phyloP scores from a whole-genome alignment of 1,139 yeast genomes.

The Suhomyces chickasaworum region DNA sequence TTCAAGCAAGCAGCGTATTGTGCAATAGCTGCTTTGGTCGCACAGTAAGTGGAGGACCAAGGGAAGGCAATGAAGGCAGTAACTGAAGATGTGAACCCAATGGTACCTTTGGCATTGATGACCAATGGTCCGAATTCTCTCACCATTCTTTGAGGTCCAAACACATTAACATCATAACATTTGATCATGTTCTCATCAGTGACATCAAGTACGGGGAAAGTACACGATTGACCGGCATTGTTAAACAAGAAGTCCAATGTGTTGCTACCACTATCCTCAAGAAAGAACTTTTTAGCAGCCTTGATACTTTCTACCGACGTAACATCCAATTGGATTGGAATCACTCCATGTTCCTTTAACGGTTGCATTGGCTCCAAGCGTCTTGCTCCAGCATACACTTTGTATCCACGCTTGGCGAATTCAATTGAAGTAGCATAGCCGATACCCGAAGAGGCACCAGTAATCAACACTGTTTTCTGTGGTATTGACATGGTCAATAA shows the following conservation, averaged over 20 bases:
- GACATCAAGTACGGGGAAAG: conserved; percentile 71
- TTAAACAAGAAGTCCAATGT: conserved; percentile 60
- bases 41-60: conserved; percentile 66
- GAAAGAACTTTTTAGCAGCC: conserved; percentile 42
- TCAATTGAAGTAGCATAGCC: conserved; percentile 70
- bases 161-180: conserved; percentile 68
- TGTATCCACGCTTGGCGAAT: conserved; percentile 61
- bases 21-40: conserved; percentile 78
- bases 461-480: conserved; percentile 55
- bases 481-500: background rate
- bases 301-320: conserved; percentile 52
- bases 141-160: conserved; percentile 65
- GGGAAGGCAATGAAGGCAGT: conserved; percentile 73
- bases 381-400: conserved; percentile 75
- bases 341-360: conserved; percentile 43
- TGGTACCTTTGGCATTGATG: conserved; percentile 68
- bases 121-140: conserved; percentile 60
- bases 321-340: conserved; percentile 49
- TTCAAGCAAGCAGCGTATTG: conserved; percentile 65
- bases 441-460: conserved; percentile 85
- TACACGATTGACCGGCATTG: conserved; percentile 69
- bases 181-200: conserved; percentile 55
- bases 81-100: conserved; percentile 75
- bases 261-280: conserved; percentile 41
- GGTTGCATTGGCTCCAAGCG: conserved; percentile 64